These are phyloP conservation scores for Hippophae tibetana DNA, from an alignment of 306 rosid species.

Conservation along the genomic window DNA sequence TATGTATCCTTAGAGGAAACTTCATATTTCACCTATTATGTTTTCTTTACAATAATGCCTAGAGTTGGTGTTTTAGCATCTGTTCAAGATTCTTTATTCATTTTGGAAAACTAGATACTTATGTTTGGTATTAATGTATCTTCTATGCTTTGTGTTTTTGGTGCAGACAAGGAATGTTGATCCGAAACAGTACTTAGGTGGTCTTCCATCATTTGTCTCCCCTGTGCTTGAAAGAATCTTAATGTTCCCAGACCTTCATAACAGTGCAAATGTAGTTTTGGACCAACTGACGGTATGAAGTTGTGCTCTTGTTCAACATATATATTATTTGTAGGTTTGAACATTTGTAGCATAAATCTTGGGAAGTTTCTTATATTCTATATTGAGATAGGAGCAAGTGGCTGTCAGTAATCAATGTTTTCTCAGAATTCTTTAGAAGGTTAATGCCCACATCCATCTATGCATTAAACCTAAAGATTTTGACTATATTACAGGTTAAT, in stretches of 20 bases:
- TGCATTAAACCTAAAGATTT: constrained; percentile 18
- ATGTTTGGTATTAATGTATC: neutral
- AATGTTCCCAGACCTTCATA: constrained; percentile 31
- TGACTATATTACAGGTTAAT: constrained; percentile 53
- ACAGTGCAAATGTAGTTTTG: constrained; percentile 36
- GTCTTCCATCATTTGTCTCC: constrained; percentile 63
- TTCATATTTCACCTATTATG: no score
- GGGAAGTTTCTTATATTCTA: neutral
- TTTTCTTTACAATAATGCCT: no score
- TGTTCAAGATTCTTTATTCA: no score
- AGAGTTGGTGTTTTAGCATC: no score
- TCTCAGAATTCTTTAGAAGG: neutral
- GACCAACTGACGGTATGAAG: constrained; percentile 76
- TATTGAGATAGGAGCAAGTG: constrained; percentile 2
- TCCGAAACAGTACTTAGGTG: constrained; percentile 55
- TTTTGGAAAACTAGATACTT: neutral
- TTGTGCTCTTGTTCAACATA: neutral
- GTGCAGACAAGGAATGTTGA: constrained; percentile 71
- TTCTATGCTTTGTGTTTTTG: constrained; percentile 9
- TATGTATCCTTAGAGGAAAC: no score
- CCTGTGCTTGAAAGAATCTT: constrained; percentile 56
- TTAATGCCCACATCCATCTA: constrained; percentile 8
- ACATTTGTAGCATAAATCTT: constrained; percentile 5
- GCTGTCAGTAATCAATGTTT: neutral
- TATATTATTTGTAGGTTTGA: neutral